A percentile compares a stretch with the other conserved stretches of the same genome.
Conservation (phyloP, 2,329 filamentous ascomycete genomes). For the Alternaria tenuissima region DNA sequence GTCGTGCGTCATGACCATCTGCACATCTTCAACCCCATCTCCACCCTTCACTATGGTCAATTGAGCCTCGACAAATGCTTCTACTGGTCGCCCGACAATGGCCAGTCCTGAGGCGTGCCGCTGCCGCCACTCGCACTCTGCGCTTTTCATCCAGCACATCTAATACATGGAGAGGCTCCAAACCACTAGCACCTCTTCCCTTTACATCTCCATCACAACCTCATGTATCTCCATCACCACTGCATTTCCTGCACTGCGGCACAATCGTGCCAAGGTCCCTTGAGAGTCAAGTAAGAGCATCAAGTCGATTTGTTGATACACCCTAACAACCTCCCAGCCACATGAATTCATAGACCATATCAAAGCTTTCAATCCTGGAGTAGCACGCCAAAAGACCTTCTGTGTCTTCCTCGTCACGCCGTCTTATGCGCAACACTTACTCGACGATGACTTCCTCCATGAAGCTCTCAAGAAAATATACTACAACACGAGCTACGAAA, state of each 20-base stretch:
- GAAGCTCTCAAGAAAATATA: slow-evolving; percentile 37
- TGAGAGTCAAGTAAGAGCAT: slow-evolving; percentile 26
- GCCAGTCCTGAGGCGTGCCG: slow-evolving; percentile 30
- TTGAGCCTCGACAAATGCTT: slow-evolving; percentile 42
- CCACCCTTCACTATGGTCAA: slow-evolving; percentile 27
- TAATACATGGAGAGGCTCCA: neutral
- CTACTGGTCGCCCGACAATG: slow-evolving; percentile 40
- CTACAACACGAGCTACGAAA: neutral
- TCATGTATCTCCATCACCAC: neutral
- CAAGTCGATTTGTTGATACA: neutral
- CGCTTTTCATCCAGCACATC: neutral
- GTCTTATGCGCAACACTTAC: slow-evolving; percentile 43
- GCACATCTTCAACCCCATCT: slow-evolving; percentile 10
- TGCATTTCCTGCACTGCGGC: slow-evolving; percentile 25
- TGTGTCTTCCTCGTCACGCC: slow-evolving; percentile 46
- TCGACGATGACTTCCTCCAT: slow-evolving; percentile 37
- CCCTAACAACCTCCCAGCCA: slow-evolving; percentile 29
- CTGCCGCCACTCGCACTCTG: slow-evolving; percentile 12
- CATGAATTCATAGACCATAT: slow-evolving; percentile 36
- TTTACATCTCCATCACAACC: neutral
- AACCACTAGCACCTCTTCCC: neutral
- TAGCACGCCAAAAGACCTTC: slow-evolving; percentile 22
- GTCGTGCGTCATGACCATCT: slow-evolving; percentile 15
- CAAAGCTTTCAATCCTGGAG: slow-evolving; percentile 15
- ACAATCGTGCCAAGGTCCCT: slow-evolving; percentile 41